Evolutionary conservation across 768 basidiomycete species (phyloP), one percentile per base, ranked within the genome.

Genomic region (Vararia minispora): DNA sequence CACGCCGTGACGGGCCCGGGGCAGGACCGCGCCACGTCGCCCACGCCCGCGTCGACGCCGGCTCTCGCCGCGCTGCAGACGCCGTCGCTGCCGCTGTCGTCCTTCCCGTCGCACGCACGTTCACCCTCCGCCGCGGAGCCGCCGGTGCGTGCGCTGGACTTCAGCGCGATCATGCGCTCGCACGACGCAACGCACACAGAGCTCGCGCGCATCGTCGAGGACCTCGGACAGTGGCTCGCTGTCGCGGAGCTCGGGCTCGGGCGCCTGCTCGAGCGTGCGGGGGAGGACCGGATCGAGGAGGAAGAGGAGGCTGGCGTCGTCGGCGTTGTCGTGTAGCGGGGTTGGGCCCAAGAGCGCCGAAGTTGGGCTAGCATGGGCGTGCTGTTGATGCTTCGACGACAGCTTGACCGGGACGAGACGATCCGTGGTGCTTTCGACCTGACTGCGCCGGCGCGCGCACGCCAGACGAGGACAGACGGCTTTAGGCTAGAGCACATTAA

Each of bases 161-260:
- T 89, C 43, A 58, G 58, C 5, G 58, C 65, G 18, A 55, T 73
- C 16, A 58, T 79, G 43, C 64, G 72, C 14, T 68, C 68, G 5
- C 61, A 63, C 20, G 77, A 76, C 8, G 68, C 64, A 24, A 75
- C 79, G 1, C 79, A 84, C 46, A 56, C 62, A 1, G 82, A 88
- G 52, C 68, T 97, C 33, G 76, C 75, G 30, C 59, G 65, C 30
- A 82, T 79, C 3, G 73, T 94, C 8, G 79, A 80, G 31, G 76
- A 83, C 51, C 69, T 97, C 25, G 67, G 71, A 2, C 66, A 71
- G 45, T 92, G 86, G 87, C 57, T 97, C 40, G 68, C 70, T 4
- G 66, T 77, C 0, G 71, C 92, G 1, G 84, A 89, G 51, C 59
- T 56, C 9, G 90, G 89, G 0, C 61, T 97, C 33, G 68, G 65